A percentile compares a stretch with the other conserved stretches of the same genome.
phyloP scores from a whole-genome alignment of 2,329 filamentous ascomycete species.

The Elsinoe batatas region DNA sequence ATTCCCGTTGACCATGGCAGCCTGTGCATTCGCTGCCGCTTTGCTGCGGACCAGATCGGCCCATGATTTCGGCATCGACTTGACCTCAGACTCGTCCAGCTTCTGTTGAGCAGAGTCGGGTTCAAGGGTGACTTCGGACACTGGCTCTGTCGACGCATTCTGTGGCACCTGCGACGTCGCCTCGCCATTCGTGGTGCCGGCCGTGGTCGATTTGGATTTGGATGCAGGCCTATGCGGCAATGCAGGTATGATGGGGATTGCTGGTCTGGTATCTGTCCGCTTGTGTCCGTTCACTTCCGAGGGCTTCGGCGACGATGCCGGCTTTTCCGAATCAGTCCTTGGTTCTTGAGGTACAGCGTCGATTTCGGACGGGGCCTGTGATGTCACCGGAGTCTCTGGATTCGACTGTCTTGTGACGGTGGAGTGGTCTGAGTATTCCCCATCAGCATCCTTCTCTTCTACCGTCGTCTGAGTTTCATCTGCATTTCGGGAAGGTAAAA shows the following conservation, averaged over 20 bases:
- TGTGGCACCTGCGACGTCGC: neutral
- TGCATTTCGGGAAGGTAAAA: constrained; percentile 41
- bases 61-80: constrained; percentile 48
- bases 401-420: constrained; percentile 37
- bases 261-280: constrained; percentile 35
- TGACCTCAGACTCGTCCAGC: constrained; percentile 28
- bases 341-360: constrained; percentile 28
- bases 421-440: constrained; percentile 33
- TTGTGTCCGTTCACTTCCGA: constrained; percentile 24
- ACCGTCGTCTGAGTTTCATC: constrained; percentile 21
- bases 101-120: constrained; percentile 23
- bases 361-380: constrained; percentile 47
- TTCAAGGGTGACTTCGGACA: constrained; percentile 19
- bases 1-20: constrained; percentile 26
- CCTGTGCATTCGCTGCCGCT: constrained; percentile 23
- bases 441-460: constrained; percentile 20
- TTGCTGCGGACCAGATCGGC: constrained; percentile 55
- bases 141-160: constrained; percentile 18
- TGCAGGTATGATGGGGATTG: constrained; percentile 44
- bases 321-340: neutral
- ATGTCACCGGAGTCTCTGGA: constrained; percentile 48
- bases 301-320: constrained; percentile 22
- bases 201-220: constrained; percentile 31
- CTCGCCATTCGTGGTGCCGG: constrained; percentile 11
- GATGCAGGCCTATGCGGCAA: constrained; percentile 31